Evolutionary conservation across 2,329 filamentous ascomycete genomes (phyloP), one percentile per base, ranked within the genome.

Genomic region (Ascochyta koolunga): DNA sequence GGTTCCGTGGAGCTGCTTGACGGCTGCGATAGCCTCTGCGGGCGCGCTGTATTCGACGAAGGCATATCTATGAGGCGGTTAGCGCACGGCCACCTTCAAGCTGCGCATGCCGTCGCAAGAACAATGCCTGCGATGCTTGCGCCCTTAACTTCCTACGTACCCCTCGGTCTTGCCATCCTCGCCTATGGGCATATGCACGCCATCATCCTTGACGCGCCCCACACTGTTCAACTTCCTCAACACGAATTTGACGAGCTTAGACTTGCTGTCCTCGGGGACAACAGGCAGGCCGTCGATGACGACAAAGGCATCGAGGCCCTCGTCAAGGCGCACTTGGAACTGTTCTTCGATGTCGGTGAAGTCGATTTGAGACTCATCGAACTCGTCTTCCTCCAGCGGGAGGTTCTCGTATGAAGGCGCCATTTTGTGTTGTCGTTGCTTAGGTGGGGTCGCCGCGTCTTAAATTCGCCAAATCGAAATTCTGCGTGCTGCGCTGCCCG

Each of bases 11-110:
- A 99, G 88, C 69, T 90, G 86, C 76, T 96, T 93, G 67, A 93
- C 91, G 51, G 93, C 95, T 48, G 90, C 90, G 51, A 90, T 83
- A 24, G 95, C 95, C 80, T 98, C 93, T 71, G 89, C 91, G 52
- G 95, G 83, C 11, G 92, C 92, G 60, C 91, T 89, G 78, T 93
- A 99, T 77, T 99, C 95, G 69, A 99, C 92, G 73, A 99, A 99
- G 54, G 95, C 95, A 73, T 96, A 99, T 62, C 92, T 96, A 66
- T 32, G 65, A 33, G 19, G 36, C 42, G 35, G 58, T 69, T 45
- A 72, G 65, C 59, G 50, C 27, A 41, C 11, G 48, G 31, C 40
- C 27, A 16, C 31, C 25, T 25, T 18, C 44, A 33, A 24, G 36
- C 21, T 40, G 19, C 36, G 46, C 50, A 37, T 32, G 46, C 49